Conservation (phyloP, 139 green algal genomes). For the Chlamydomonas sp. region DNA sequence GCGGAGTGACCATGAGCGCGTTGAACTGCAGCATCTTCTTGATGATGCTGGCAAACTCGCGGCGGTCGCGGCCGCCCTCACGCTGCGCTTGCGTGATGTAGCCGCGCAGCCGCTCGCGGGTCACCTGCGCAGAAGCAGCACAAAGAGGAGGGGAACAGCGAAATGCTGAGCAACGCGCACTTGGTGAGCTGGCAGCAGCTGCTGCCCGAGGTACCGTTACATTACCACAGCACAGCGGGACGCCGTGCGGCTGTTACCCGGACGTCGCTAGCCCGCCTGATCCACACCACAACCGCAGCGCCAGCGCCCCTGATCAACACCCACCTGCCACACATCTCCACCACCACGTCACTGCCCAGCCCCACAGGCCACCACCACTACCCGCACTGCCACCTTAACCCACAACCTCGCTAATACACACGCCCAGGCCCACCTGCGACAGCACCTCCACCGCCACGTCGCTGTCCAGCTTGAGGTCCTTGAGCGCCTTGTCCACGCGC, state of each 20-base stretch:
- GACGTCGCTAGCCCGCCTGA: too few species aligned
- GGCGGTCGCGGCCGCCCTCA: conserved; percentile 56
- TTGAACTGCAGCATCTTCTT: conserved; percentile 96
- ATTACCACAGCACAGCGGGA: too few species aligned
- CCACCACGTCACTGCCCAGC: too few species aligned
- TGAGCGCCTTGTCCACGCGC: conserved; percentile 66
- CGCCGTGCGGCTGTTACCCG: too few species aligned
- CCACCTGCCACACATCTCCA: too few species aligned
- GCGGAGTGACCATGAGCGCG: conserved; percentile 85
- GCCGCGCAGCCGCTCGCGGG: conserved; percentile 55
- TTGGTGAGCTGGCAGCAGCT: too few species aligned
- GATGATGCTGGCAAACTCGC: conserved; percentile 83
- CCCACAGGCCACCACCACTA: too few species aligned
- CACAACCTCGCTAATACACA: not conserved
- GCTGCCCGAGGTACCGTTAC: too few species aligned
- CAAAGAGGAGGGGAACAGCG: not conserved
- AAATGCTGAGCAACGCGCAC: not conserved
- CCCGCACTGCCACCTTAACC: not conserved
- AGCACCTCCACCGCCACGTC: conserved; percentile 66
- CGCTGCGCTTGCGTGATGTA: conserved; percentile 63
- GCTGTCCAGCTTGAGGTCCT: conserved; percentile 78
- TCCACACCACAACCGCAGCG: too few species aligned
- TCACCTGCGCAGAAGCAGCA: conserved; percentile 5
- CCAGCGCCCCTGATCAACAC: too few species aligned
- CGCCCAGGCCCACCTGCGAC: conserved; percentile 11